Percentiles rank a stretch among this genome's conserved stretches.
phyloP scores from a whole-genome alignment of 2,329 filamentous ascomycete genomes.

The Xylaria multiplex region DNA sequence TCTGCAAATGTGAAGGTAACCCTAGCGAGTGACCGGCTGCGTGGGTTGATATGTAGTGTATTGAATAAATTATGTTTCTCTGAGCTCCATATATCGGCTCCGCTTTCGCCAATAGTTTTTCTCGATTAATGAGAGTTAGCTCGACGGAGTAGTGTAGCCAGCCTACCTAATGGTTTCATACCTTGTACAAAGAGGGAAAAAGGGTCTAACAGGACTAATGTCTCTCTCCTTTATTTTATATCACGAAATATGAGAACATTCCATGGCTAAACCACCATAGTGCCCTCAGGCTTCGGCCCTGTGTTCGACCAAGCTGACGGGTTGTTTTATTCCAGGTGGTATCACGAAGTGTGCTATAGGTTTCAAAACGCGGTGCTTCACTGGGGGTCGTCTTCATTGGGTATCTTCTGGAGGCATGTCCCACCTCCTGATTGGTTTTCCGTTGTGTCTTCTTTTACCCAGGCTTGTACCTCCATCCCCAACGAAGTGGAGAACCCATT shows the following conservation, averaged over 20 bases:
- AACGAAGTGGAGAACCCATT: conserved; percentile 81
- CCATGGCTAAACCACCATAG: no score
- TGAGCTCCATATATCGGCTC: no score
- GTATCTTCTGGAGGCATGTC: conserved; percentile 49
- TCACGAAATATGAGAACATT: background rate
- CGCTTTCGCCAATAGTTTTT: no score
- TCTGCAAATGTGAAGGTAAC: no score
- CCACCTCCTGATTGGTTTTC: conserved; percentile 46
- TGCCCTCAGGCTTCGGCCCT: background rate
- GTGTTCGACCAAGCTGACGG: background rate
- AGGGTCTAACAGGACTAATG: background rate
- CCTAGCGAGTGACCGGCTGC: no score
- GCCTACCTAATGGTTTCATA: no score
- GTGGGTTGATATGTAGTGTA: no score
- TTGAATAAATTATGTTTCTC: no score
- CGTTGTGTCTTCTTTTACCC: conserved; percentile 44
- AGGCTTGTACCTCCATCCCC: conserved; percentile 49
- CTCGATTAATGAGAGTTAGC: no score
- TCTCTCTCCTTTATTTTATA: background rate
- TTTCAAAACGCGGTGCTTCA: background rate
- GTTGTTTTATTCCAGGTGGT: background rate
- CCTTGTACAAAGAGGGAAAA: no score
- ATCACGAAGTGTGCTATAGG: background rate
- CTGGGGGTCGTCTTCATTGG: conserved; percentile 35
- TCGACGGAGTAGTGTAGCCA: no score